Evolutionary conservation across 2,329 filamentous ascomycete species (phyloP).

Genomic region (Trichoderma atrobrunneum): DNA sequence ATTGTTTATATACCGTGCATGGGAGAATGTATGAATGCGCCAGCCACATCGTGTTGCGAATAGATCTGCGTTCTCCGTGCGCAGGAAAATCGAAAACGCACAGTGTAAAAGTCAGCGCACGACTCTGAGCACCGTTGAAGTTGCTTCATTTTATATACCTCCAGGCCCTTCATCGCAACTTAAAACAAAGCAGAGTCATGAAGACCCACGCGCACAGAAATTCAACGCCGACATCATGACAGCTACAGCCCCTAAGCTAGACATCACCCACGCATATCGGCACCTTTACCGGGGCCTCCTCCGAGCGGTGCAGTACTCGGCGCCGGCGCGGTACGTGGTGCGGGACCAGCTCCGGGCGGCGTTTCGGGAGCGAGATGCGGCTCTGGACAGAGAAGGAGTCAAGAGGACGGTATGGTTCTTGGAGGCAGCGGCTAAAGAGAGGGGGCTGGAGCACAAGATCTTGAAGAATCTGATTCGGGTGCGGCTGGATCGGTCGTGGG

Average conservation of each 20-base stretch:
- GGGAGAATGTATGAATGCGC: not conserved
- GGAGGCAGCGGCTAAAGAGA: constrained; percentile 58
- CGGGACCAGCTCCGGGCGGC: constrained; percentile 58
- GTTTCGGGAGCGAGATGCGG: constrained; percentile 49
- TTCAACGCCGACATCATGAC: not conserved
- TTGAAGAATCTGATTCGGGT: constrained; percentile 62
- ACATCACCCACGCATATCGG: constrained; percentile 65
- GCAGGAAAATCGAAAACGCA: not conserved
- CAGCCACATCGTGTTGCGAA: not conserved
- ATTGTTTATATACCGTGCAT: not conserved
- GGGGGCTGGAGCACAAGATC: constrained; percentile 68
- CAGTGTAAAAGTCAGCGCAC: not conserved
- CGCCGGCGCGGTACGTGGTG: constrained; percentile 62
- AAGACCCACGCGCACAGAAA: not conserved
- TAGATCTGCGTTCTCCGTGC: not conserved
- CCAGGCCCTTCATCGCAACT: not conserved
- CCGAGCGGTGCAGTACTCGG: constrained; percentile 69
- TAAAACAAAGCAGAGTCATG: not conserved
- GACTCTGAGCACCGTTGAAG: not conserved
- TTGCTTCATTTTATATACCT: not conserved
- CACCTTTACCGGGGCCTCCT: constrained; percentile 64
- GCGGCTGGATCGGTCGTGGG: constrained; percentile 22
- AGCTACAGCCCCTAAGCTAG: constrained; percentile 29
- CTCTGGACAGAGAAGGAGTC: constrained; percentile 52
- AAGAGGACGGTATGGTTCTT: constrained; percentile 70